Conservation (phyloP, 2,329 filamentous ascomycete genomes). For the Fusarium sp. region DNA sequence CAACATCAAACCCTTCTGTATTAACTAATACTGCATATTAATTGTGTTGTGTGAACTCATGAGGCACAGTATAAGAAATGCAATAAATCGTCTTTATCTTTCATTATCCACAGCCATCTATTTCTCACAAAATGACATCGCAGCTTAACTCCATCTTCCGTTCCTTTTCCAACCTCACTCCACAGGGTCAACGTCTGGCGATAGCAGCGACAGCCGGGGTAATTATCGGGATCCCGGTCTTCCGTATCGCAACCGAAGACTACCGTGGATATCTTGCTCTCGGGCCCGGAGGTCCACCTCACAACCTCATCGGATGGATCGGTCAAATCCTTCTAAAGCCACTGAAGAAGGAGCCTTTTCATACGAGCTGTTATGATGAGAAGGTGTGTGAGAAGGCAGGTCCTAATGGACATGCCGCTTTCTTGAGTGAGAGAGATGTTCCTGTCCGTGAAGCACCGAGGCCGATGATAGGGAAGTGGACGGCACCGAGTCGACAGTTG, state of each 20-base stretch:
- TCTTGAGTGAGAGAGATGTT: constrained; percentile 20
- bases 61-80: background rate
- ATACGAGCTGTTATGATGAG: constrained; percentile 13
- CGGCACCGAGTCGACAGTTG: constrained; percentile 29
- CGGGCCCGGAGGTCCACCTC: constrained; percentile 15
- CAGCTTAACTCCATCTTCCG: constrained; percentile 3
- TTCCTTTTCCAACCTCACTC: background rate
- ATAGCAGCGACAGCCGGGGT: background rate
- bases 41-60: background rate
- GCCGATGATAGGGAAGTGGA: constrained; percentile 20
- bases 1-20: background rate
- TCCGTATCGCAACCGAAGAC: constrained; percentile 12
- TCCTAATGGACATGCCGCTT: constrained; percentile 11
- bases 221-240: constrained; percentile 8
- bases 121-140: constrained; percentile 11
- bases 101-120: background rate
- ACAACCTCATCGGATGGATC: constrained; percentile 27
- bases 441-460: constrained; percentile 16
- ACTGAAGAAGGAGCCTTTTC: constrained; percentile 17
- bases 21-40: background rate
- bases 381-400: background rate
- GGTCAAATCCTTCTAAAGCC: constrained; percentile 20
- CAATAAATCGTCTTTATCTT: background rate
- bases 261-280: constrained; percentile 28
- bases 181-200: background rate